These are phyloP conservation scores for Lithohypha guttulata DNA, from an alignment of 2,329 filamentous ascomycete genomes.

Conservation along the genomic window DNA sequence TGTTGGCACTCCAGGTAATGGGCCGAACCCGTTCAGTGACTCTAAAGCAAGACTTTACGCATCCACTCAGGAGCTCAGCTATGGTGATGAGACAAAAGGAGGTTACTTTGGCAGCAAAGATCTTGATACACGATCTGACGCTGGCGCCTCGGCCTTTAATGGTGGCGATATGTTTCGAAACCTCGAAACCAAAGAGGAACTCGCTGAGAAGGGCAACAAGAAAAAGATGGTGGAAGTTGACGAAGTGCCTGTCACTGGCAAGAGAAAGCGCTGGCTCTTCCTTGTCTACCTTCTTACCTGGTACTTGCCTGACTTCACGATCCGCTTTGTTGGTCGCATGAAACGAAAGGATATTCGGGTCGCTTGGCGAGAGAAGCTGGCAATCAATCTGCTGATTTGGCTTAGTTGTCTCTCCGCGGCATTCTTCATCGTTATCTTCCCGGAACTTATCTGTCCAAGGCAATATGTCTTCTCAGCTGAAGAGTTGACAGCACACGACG, in stretches of 20 bases:
- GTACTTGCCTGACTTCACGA: conserved; percentile 73
- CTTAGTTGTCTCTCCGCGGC: conserved; percentile 62
- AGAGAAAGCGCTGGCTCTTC: conserved; percentile 83
- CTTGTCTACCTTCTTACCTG: conserved; percentile 76
- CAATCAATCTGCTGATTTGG: conserved; percentile 98
- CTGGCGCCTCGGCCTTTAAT: conserved; percentile 80
- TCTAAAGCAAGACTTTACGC: conserved; percentile 46
- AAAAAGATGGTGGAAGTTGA: conserved; percentile 86
- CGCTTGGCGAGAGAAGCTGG: conserved; percentile 94
- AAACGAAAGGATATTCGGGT: conserved; percentile 80
- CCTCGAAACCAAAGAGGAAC: conserved; percentile 81
- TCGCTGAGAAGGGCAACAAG: conserved; percentile 90
- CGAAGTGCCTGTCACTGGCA: conserved; percentile 62
- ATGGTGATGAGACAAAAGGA: conserved; percentile 62
- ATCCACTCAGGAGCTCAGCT: conserved; percentile 43
- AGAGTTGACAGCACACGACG: conserved; percentile 65
- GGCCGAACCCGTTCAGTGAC: conserved; percentile 33
- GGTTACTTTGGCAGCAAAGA: conserved; percentile 77
- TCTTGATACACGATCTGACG: conserved; percentile 76
- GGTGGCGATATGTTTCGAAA: conserved; percentile 98
- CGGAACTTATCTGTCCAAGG: conserved; percentile 75
- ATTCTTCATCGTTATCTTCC: conserved; percentile 88
- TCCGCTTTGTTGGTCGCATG: conserved; percentile 71
- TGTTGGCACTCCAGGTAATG: conserved; percentile 42
- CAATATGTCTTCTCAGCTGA: conserved; percentile 75